phyloP scores from a whole-genome alignment of 805 yeast species.

The Cyberlindnera nakhonratchasimensis region DNA sequence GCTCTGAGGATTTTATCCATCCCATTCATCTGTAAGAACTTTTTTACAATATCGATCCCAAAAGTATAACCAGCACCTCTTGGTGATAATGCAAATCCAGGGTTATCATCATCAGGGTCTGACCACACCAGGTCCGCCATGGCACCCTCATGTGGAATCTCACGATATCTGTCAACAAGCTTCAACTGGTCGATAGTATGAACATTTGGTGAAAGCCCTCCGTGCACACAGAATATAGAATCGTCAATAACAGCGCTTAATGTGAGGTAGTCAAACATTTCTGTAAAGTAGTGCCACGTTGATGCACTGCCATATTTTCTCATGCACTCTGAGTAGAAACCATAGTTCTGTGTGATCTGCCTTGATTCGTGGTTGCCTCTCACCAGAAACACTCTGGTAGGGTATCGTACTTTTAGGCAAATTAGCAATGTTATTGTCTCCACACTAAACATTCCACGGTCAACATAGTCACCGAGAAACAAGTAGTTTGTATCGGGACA shows the following conservation, averaged over 20 bases:
- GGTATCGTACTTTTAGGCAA: constrained; percentile 82
- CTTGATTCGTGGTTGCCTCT: constrained; percentile 97
- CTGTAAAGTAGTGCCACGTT: constrained; percentile 90
- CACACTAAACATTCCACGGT: constrained; percentile 88
- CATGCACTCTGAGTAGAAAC: constrained; percentile 92
- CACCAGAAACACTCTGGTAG: constrained; percentile 73
- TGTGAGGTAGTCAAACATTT: constrained; percentile 86
- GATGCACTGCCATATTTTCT: constrained; percentile 78
- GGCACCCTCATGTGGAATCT: constrained; percentile 98
- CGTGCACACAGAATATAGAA: constrained; percentile 91
- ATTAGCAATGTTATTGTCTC: constrained; percentile 87
- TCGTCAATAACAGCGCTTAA: constrained; percentile 88
- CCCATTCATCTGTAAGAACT: constrained; percentile 73
- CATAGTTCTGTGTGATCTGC: constrained; percentile 95
- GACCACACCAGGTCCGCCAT: constrained; percentile 99
- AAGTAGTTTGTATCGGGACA: constrained; percentile 92
- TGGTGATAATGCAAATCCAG: constrained; percentile 83
- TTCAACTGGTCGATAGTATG: constrained; percentile 91
- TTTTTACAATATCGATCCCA: constrained; percentile 86
- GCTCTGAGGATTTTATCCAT: constrained; percentile 86
- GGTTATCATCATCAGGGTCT: constrained; percentile 84
- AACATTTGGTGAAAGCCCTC: constrained; percentile 93
- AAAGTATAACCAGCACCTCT: constrained; percentile 98
- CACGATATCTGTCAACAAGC: constrained; percentile 86
- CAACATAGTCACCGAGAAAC: constrained; percentile 94